Base-by-base conservation (phyloP, 768 basidiomycete species). In the Tylopilus plumbeoviolaceoides region DNA sequence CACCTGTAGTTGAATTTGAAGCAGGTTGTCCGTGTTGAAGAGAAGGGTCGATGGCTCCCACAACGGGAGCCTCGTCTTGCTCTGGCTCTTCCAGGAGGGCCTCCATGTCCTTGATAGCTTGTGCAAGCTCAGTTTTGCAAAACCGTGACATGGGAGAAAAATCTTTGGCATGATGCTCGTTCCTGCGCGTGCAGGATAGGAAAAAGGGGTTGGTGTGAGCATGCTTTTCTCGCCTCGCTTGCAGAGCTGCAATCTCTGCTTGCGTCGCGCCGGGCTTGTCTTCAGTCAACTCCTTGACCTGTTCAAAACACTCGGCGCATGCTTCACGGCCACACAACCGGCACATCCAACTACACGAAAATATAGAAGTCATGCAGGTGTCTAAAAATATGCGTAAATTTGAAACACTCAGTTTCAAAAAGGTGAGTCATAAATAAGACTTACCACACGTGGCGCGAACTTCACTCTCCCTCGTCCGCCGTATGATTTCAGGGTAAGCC, bases 341-440 rank as follows among this genome's bases (percentile, higher is more conserved):
- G 66, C 93, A 95, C 81, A 95, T 89, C 84, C 89, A 95, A 28
- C 84, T 87, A 52, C 83, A 84, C 7, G 88, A 87, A 69, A 95
- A 95, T 52, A 95, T 83, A 12, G 93, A 95, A 5, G 91, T 94
- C 78, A 91, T 89, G 69, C 94, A 97, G 2, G 89, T 91, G 70
- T 97, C 93, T 95, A 65, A 20, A 52, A 55, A 44, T 38, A 53
- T n/a, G 11, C 0, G 23, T 51, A 48, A 44, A 50, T 51, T 44
- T 47, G 48, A 57, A 47, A 56, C 50, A 47, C 20, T 48, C 7
- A 20, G 48, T 47, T 42, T 59, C 50, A 35, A 44, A 23, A 28
- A 45, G 44, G 20, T 9, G 50, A 43, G 40, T 42, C 28, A 38
- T 45, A 18, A 51, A 38, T 35, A 28, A 56, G 33, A 71, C 84